phyloP scores from a whole-genome alignment of 352 stramenopile genomes.

The Phytophthora uliginosa region DNA sequence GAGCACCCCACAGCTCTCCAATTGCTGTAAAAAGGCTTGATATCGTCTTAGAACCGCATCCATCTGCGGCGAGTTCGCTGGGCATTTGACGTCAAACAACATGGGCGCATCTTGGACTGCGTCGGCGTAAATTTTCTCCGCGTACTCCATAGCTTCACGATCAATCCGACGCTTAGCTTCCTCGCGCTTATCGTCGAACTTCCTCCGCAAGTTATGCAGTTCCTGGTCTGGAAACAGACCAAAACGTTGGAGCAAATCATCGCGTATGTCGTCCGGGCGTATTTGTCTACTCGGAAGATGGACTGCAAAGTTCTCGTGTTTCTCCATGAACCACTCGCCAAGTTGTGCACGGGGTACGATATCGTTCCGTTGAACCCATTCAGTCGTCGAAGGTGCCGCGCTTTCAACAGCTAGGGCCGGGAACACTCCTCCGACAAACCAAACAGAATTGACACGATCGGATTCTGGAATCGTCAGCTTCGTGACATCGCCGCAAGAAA shows the following conservation, averaged over 20 bases:
- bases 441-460: constrained; percentile 7
- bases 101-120: background rate
- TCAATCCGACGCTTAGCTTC: constrained; percentile 1
- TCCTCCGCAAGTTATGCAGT: background rate
- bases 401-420: constrained; percentile 26
- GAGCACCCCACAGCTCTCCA: background rate
- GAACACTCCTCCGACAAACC: constrained; percentile 23
- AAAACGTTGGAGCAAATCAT: constrained; percentile 22
- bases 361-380: constrained; percentile 3
- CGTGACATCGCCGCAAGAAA: constrained; percentile 1
- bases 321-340: constrained; percentile 26
- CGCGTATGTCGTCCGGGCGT: background rate
- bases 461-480: constrained; percentile 8
- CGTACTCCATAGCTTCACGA: background rate
- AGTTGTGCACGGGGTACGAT: background rate
- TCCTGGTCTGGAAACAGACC: constrained; percentile 11
- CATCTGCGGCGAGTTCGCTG: constrained; percentile 3
- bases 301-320: constrained; percentile 4
- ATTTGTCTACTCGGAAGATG: background rate
- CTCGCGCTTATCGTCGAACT: background rate
- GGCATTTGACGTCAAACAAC: constrained; percentile 24
- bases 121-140: background rate
- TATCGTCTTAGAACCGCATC: constrained; percentile 1
- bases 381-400: constrained; percentile 13
- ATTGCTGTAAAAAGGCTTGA: background rate